Evolutionary conservation across 2,329 filamentous ascomycete genomes (phyloP), one percentile per base, ranked within the genome.

Genomic region (Fusarium sp.): DNA sequence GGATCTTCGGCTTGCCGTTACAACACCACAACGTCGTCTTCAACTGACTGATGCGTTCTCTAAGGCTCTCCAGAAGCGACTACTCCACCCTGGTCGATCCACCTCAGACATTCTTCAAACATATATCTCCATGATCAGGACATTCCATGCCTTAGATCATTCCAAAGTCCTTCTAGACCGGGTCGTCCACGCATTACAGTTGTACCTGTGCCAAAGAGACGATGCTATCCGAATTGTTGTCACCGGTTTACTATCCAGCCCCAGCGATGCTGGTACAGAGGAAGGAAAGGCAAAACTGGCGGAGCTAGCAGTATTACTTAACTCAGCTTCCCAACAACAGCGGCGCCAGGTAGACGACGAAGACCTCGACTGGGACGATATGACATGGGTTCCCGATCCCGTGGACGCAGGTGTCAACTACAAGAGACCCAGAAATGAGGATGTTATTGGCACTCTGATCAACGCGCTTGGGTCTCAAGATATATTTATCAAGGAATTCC

Each of bases 321-420:
- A 87, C 37, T 87, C 90, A 64, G 84, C 87, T 0, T 80, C 86
- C 11, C 84, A 88, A 62, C 82, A 85, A 59, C 80, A 83, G 15
- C 81, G 83, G 10, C 80, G 80, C 37, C 83, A 84, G 20, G 79
- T 82, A 10, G 86, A 89, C 25, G 88, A 89, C 65, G 89, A 91
- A 57, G 92, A 93, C 52, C 84, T 96, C 17, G 92, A 96, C 77
- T 98, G 92, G 91, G 87, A 93, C 74, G 94, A 99, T 77, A 92
- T 97, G 90, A 87, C 89, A 10, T 99, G 96, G 96, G 84, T 93
- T 35, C 96, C 96, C 2, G 92, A 97, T 73, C 96, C 96, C 0
- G 90, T 96, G 39, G 96, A 99, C 76, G 96, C 96, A 2, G 94
- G 93, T 11, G 91, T 93, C 47, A 93, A 97, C 75, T 97, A 97